Percentiles rank a stretch among this genome's conserved stretches.
Evolutionary conservation across 1,139 yeast genomes (phyloP).

Genomic region (Nadsonia starkeyi-henricii): DNA sequence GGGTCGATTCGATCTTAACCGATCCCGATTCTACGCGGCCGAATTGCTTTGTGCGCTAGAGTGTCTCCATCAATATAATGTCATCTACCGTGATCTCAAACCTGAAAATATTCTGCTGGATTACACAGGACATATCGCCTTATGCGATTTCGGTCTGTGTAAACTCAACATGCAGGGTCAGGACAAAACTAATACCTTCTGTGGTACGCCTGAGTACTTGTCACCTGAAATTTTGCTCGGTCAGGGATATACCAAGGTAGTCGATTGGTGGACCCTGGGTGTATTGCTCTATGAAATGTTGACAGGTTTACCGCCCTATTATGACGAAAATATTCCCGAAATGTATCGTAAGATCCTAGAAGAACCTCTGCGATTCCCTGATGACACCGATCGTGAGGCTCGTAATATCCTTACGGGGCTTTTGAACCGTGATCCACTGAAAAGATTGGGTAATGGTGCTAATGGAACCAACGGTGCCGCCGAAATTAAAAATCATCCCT

Average conservation of each 20-base stretch:
- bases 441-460: slow-evolving; percentile 46
- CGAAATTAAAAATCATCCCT: slow-evolving; percentile 73
- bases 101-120: slow-evolving; percentile 91
- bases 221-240: slow-evolving; percentile 89
- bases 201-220: slow-evolving; percentile 93
- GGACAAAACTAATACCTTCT: slow-evolving; percentile 84
- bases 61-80: slow-evolving; percentile 77
- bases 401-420: slow-evolving; percentile 65
- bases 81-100: slow-evolving; percentile 86
- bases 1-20: slow-evolving; percentile 75
- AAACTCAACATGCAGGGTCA: slow-evolving; percentile 82
- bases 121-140: slow-evolving; percentile 92
- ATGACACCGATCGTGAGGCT: slow-evolving; percentile 78
- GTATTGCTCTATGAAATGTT: slow-evolving; percentile 88
- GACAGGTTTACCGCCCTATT: slow-evolving; percentile 91
- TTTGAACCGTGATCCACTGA: slow-evolving; percentile 71
- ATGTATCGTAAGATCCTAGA: slow-evolving; percentile 91
- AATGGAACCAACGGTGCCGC: slow-evolving; percentile 46
- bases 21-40: slow-evolving; percentile 88
- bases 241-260: slow-evolving; percentile 88
- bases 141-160: slow-evolving; percentile 94
- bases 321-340: slow-evolving; percentile 83
- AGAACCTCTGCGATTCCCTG: slow-evolving; percentile 80
- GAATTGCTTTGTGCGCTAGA: slow-evolving; percentile 87
- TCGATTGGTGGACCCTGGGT: slow-evolving; percentile 98